Base-by-base conservation (phyloP, 2,329 filamentous ascomycete genomes). In the Cladobotryum protrusum region DNA sequence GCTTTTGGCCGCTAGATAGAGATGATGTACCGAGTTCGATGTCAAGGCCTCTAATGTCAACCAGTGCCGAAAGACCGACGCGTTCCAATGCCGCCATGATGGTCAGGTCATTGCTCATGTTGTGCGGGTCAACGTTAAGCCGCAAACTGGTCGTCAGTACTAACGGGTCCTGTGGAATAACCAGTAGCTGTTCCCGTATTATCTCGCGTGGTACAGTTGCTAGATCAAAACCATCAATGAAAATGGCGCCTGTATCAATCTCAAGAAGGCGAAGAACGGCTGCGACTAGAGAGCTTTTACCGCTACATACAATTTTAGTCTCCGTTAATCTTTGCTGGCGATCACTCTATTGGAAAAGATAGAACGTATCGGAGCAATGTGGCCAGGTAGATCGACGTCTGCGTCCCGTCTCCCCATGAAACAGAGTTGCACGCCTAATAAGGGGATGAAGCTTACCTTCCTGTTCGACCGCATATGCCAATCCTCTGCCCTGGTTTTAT, bases 161-260 rank as follows among this genome's bases (percentile, higher is more conserved):
- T 42, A 76, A 69, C 0, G 75, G 67, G 17, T 79, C 75, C 61
- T 79, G 76, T 0, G 75, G 73, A 3, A 79, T 61, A 7, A 69
- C 66, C 18, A 72, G 70, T 7, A 80, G 61, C 3, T 69, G 63
- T 1, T 63, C 61, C 29, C 75, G 73, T n/a, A 78, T 63, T 1
- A 59, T 61, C 24, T 74, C 64, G 20, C 70, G 70, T 2, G 69
- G 67, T 1, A 77, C 55, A 7, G 60, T 66, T 2, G 65, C 56
- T 11, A 78, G 59, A 37, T 71, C 66, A 9, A 75, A 47, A 0
- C 61, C 67, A 48, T 79, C 76, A 12, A 81, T 65, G 2, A 50
- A 57, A 34, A 81, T 72, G 4, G 52, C 62, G 0, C 63, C 61
- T 2, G 52, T 52, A 2, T 64, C 66, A 19, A 69, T 59, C 11